Conservation (phyloP, 2,329 filamentous ascomycete genomes). For the Fusarium stilboides region DNA sequence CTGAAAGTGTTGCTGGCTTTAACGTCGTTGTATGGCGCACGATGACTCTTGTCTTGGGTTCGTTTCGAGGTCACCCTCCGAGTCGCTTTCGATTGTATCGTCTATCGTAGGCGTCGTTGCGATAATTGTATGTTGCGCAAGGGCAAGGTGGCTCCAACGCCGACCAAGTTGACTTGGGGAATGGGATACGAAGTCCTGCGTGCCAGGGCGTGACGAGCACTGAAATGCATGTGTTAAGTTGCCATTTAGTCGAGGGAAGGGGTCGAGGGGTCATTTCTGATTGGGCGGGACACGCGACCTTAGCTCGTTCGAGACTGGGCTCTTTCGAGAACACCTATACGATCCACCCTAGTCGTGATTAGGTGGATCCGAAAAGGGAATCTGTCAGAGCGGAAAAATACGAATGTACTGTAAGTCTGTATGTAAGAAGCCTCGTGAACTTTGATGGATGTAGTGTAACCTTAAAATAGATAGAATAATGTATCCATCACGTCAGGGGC, state of each 20-base stretch:
- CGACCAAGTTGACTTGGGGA: constrained; percentile 37
- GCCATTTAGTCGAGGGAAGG: constrained; percentile 34
- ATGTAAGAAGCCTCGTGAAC: no score
- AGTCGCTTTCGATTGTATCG: constrained; percentile 6
- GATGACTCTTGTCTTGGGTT: neutral
- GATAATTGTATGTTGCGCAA: constrained; percentile 23
- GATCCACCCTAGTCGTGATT: constrained; percentile 19
- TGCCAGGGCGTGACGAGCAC: constrained; percentile 40
- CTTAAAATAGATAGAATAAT: no score
- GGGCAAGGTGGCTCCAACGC: constrained; percentile 44
- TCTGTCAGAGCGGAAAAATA: constrained; percentile 16
- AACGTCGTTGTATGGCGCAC: constrained; percentile 8
- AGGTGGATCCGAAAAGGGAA: constrained; percentile 30
- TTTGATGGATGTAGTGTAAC: no score
- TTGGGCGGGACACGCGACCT: constrained; percentile 38
- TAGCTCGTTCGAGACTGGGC: constrained; percentile 20
- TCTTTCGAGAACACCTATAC: constrained; percentile 23
- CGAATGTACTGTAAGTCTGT: neutral
- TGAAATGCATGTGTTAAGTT: constrained; percentile 43
- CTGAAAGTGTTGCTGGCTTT: constrained; percentile 6
- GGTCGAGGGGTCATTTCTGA: constrained; percentile 33
- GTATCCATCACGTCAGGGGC: no score
- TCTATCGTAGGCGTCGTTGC: constrained; percentile 26
- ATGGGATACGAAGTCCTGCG: constrained; percentile 42
- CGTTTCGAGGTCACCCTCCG: neutral